phyloP scores from a whole-genome alignment of 2,329 filamentous ascomycete genomes.

The Penicillium oxalicum region DNA sequence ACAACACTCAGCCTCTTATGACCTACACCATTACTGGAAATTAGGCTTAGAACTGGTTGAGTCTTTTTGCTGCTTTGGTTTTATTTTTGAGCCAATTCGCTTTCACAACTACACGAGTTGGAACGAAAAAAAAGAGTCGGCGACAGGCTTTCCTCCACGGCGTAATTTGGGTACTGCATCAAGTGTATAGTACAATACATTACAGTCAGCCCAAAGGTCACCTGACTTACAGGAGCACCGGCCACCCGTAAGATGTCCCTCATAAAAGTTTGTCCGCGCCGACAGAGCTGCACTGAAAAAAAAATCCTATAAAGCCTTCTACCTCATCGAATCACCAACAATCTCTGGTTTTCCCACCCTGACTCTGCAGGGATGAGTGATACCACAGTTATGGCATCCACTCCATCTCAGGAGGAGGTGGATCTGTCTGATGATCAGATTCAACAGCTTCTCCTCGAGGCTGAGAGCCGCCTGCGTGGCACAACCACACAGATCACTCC shows the following conservation, averaged over 20 bases:
- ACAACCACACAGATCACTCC: constrained; percentile 16
- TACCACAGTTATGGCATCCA: constrained; percentile 7
- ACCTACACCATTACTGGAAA: no score
- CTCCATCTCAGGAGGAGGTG: constrained; percentile 25
- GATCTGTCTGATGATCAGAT: constrained; percentile 59
- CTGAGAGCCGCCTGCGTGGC: constrained; percentile 51
- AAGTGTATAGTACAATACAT: neutral
- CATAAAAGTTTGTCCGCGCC: constrained; percentile 18
- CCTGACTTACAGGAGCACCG: neutral
- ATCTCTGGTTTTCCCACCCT: constrained; percentile 4
- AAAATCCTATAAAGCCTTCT: constrained; percentile 17
- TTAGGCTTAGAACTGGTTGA: no score
- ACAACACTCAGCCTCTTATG: no score
- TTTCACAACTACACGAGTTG: no score
- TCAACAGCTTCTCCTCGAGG: constrained; percentile 57
- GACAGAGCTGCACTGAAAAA: constrained; percentile 16
- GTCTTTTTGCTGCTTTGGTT: no score
- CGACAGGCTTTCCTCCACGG: no score
- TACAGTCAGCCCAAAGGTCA: constrained; percentile 1
- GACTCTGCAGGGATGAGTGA: constrained; percentile 17
- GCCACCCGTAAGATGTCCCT: constrained; percentile 3
- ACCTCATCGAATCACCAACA: neutral
- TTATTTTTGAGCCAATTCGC: no score
- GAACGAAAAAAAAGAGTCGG: no score
- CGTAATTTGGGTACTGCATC: no score